Evolutionary conservation across 2,329 filamentous ascomycete species (phyloP).

Genomic region (Aureobasidium sp.): DNA sequence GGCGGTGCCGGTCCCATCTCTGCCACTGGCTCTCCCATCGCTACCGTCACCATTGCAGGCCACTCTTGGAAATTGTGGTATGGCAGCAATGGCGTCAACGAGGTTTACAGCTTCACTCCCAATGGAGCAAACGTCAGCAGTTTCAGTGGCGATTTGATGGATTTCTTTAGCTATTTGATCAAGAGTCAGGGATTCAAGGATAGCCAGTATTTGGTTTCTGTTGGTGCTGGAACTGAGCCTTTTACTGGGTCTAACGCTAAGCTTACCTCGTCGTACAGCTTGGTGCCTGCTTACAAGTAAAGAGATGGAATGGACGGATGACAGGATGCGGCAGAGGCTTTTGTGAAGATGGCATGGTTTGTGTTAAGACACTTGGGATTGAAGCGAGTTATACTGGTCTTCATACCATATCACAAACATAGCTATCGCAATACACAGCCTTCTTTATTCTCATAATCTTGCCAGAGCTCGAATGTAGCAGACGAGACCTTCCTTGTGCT

Average conservation of each 20-base stretch:
- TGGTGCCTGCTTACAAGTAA: constrained; percentile 12
- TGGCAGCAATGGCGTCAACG: constrained; percentile 53
- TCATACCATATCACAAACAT: too few relatives aligned
- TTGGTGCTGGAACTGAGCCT: constrained; percentile 51
- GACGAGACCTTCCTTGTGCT: too few relatives aligned
- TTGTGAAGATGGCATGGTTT: too few relatives aligned
- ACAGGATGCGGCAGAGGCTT: too few relatives aligned
- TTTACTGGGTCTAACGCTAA: constrained; percentile 45
- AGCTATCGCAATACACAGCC: too few relatives aligned
- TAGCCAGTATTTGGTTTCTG: constrained; percentile 47
- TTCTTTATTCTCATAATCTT: too few relatives aligned
- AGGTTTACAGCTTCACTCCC: constrained; percentile 56
- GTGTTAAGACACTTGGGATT: too few relatives aligned
- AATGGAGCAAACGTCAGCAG: constrained; percentile 35
- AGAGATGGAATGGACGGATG: too few relatives aligned
- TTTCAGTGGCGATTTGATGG: constrained; percentile 52
- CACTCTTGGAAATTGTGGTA: constrained; percentile 52
- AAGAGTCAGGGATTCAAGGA: constrained; percentile 40
- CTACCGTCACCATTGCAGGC: constrained; percentile 48
- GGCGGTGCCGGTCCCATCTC: constrained; percentile 55
- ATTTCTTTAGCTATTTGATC: constrained; percentile 52
- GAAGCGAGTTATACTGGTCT: too few relatives aligned
- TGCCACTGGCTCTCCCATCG: constrained; percentile 45
- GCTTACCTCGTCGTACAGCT: constrained; percentile 28
- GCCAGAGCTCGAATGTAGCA: too few relatives aligned